These are phyloP conservation scores for Corylus avellana DNA, from an alignment of 306 rosid genomes.

Conservation along the genomic window DNA sequence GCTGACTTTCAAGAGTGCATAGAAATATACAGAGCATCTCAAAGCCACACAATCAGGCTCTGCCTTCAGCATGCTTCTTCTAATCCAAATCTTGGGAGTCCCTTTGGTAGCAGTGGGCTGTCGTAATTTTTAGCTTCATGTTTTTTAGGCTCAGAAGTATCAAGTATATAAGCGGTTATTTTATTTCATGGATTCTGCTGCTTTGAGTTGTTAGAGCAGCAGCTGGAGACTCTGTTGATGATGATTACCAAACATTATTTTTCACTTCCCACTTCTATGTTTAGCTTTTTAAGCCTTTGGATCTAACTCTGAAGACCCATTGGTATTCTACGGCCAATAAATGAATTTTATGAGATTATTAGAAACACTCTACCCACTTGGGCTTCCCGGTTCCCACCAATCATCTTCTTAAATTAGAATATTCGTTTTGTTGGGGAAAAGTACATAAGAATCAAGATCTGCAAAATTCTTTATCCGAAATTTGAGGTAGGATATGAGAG, in stretches of 20 bases:
- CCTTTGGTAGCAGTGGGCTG: slow-evolving; percentile 35
- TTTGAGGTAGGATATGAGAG: no score
- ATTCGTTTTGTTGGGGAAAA: background rate
- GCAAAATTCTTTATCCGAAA: no score
- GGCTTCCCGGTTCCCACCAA: background rate
- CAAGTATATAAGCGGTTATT: background rate
- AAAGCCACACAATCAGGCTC: slow-evolving; percentile 50
- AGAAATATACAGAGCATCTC: slow-evolving; percentile 49
- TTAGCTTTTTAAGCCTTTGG: slow-evolving; percentile 14
- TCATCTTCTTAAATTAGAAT: background rate
- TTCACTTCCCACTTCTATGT: slow-evolving; percentile 14
- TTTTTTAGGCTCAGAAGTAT: background rate
- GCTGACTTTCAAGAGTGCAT: slow-evolving; percentile 61
- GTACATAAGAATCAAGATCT: no score
- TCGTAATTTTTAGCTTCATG: slow-evolving; percentile 15
- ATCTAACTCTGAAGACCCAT: slow-evolving; percentile 24
- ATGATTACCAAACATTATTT: background rate
- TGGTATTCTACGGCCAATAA: slow-evolving; percentile 16
- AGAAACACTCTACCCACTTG: slow-evolving; percentile 3
- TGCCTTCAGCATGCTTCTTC: slow-evolving; percentile 52
- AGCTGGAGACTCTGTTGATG: slow-evolving; percentile 3
- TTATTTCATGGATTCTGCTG: background rate
- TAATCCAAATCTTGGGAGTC: slow-evolving; percentile 34
- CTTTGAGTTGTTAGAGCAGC: background rate
- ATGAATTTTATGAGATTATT: slow-evolving; percentile 1